A percentile compares a stretch with the other conserved stretches of the same genome.
phyloP scores from a whole-genome alignment of 257 asterid genomes.

The Salvia rosmarinus region DNA sequence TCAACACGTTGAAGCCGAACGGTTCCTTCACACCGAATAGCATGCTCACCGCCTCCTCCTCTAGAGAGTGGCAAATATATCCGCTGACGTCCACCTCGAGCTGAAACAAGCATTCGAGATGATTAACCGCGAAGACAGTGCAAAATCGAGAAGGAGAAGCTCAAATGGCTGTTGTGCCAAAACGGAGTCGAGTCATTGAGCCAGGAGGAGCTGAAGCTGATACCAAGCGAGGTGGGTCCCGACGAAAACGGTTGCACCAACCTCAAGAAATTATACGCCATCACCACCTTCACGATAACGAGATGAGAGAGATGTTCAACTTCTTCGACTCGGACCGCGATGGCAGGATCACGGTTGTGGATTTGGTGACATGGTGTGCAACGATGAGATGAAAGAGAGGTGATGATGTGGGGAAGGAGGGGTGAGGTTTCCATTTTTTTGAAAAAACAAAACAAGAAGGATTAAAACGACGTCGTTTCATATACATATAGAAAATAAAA shows the following conservation, averaged over 20 bases:
- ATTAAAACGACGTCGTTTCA: no score
- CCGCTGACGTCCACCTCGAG: conserved; percentile 37
- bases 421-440: no score
- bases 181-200: conserved; percentile 47
- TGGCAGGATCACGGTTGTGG: conserved; percentile 56
- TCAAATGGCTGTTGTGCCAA: conserved; percentile 42
- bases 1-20: no score
- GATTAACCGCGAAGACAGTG: conserved; percentile 58
- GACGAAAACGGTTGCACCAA: conserved; percentile 55
- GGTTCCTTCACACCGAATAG: conserved; percentile 52
- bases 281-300: conserved; percentile 51
- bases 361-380: no score
- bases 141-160: conserved; percentile 50
- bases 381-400: no score
- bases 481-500: no score
- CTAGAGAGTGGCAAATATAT: no score
- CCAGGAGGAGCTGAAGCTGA: conserved; percentile 46
- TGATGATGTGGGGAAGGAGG: no score
- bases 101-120: no score
- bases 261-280: conserved; percentile 52
- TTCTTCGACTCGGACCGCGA: conserved; percentile 57
- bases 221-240: conserved; percentile 47
- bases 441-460: no score
- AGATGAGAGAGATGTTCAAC: conserved; percentile 50
- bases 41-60: conserved; percentile 42